Base-by-base conservation (phyloP, 1,139 yeast species). In the Candida sp. region DNA sequence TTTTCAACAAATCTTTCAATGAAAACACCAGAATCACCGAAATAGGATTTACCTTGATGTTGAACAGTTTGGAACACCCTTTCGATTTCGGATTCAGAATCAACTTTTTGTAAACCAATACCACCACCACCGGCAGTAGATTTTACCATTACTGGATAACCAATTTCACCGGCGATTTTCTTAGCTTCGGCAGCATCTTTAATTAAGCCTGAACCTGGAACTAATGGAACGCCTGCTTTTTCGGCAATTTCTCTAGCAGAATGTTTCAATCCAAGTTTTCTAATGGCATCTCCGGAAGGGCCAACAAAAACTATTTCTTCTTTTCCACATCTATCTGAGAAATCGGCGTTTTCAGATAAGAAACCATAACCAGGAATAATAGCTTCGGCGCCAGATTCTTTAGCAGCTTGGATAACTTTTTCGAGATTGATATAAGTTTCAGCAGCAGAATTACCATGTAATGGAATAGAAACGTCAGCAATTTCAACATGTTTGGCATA, bases 41-140 rank as follows among this genome's bases (percentile, higher is more conserved):
- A 93, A 63, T 88, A 91, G 0, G 95, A 81, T 60, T 82, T 77
- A 49, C 97, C 98, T 68, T 90, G 97, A 66, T 89, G 97, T 61
- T 87, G 87, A 37, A 93, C 98, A 5, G 96, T 84, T 55, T 81
- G 86, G 65, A 89, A 91, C 12, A 91, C 95, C 50, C 86, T 71
- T 66, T 81, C 87, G 49, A 91, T 82, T 47, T 91, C 97, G 12
- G 66, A 81, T 53, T 81, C 88, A 36, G 82, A 77, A 57, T 90
- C 96, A 48, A 91, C 97, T 61, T 90, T 86, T 63, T 90, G 97
- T 55, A 93, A 73, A 51, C 99, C 99, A 58, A 91, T 93, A 66
- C 99, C 99, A 64, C 99, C 99, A 57, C 99, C 99, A 63, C 99
- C 99, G 32, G 98, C 98, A 49, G 98, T 91, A 21, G 96, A 87